These are phyloP conservation scores for Taphrina sp. DNA, from an alignment of 1,139 yeast genomes.

Conservation along the genomic window DNA sequence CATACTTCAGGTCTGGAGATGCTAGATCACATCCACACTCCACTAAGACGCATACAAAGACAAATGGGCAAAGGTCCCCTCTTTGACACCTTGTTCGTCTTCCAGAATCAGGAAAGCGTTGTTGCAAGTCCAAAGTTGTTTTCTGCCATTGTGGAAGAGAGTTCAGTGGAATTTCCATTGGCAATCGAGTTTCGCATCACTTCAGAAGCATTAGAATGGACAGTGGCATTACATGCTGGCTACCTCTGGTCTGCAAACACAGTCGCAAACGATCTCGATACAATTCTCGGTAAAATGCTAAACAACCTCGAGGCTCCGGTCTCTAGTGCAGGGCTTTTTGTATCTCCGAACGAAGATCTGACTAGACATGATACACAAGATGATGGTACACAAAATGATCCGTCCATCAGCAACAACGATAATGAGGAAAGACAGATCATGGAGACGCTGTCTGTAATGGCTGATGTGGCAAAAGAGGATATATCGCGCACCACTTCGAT, in stretches of 20 bases:
- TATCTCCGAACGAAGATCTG: too few species aligned
- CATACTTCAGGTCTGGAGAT: constrained; percentile 29
- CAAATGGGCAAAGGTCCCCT: constrained; percentile 27
- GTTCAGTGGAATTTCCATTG: constrained; percentile 36
- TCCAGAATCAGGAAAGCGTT: constrained; percentile 31
- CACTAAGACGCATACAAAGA: constrained; percentile 30
- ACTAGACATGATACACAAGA: too few species aligned
- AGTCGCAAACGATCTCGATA: constrained; percentile 2
- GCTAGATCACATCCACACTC: constrained; percentile 32
- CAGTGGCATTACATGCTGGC: constrained; percentile 31
- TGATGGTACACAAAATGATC: too few species aligned
- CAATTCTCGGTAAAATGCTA: neutral
- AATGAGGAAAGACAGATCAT: constrained; percentile 33
- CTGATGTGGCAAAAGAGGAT: constrained; percentile 19
- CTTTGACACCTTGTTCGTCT: constrained; percentile 39
- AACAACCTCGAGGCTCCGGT: neutral
- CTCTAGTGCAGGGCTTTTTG: too few species aligned
- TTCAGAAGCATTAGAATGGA: constrained; percentile 34
- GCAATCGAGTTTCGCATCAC: constrained; percentile 38
- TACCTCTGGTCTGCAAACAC: constrained; percentile 1
- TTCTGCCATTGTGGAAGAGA: constrained; percentile 26
- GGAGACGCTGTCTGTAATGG: constrained; percentile 26
- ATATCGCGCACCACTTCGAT: constrained; percentile 33
- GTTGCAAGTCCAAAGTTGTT: constrained; percentile 34
- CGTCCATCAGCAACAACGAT: too few species aligned